A percentile compares a stretch with the other conserved stretches of the same genome.
Conservation (phyloP, 345 rosid species). For the Toxicodendron radicans region DNA sequence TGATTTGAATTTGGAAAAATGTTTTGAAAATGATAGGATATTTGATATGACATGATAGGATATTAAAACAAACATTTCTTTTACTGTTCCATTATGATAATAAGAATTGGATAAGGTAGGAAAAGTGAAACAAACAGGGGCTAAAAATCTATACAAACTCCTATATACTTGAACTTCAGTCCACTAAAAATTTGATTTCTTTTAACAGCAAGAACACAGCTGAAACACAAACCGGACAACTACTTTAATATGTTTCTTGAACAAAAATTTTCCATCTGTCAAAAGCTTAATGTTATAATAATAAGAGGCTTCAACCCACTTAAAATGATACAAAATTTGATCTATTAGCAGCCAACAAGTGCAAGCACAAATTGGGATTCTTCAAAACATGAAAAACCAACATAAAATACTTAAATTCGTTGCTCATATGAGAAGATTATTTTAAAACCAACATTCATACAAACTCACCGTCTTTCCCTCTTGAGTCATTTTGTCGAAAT, state of each 20-base stretch:
- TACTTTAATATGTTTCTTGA: neutral
- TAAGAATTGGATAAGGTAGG: too few species aligned
- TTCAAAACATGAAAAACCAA: neutral
- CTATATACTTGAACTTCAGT: neutral
- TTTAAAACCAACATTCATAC: neutral
- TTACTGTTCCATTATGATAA: too few species aligned
- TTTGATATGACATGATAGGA: too few species aligned
- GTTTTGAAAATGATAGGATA: too few species aligned
- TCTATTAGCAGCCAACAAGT: neutral
- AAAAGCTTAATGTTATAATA: neutral
- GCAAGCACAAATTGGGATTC: neutral
- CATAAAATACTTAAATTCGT: neutral
- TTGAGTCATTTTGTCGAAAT: slow-evolving; percentile 35
- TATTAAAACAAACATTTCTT: too few species aligned
- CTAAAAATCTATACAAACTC: neutral
- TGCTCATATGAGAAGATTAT: neutral
- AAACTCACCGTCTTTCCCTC: neutral
- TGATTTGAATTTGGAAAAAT: too few species aligned
- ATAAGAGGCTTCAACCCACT: neutral
- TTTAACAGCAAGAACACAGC: neutral
- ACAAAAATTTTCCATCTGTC: neutral
- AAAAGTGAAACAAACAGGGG: too few species aligned
- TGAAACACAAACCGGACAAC: neutral
- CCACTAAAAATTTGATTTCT: too few species aligned
- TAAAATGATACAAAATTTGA: neutral